Evolutionary conservation across 495 filamentous ascomycete species (phyloP).

Genomic region (Aspergillus steynii): DNA sequence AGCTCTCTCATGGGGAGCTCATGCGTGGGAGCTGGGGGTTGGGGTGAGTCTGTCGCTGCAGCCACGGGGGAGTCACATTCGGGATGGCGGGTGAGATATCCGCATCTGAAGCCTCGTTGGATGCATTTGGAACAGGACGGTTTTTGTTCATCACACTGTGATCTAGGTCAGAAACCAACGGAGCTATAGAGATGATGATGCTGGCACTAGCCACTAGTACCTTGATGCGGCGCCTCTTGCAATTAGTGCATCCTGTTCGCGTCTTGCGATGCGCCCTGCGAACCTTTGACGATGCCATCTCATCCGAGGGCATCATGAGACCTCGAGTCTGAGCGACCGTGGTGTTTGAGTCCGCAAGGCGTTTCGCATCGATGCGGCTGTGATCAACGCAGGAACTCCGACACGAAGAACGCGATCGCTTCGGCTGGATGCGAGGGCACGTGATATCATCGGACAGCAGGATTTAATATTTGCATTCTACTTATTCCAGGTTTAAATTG

Average conservation of each 20-base stretch:
- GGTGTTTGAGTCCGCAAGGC: too few species aligned
- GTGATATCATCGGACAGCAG: too few species aligned
- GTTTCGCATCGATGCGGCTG: too few species aligned
- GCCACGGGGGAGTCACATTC: not conserved
- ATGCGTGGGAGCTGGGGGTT: too few species aligned
- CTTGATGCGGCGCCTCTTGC: constrained; percentile 2
- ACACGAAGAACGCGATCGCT: too few species aligned
- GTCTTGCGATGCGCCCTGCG: constrained; percentile 3
- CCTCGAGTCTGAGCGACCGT: too few species aligned
- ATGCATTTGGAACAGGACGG: not conserved
- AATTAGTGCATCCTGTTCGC: not conserved
- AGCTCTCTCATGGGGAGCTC: not conserved
- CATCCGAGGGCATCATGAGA: too few species aligned
- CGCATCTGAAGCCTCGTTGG: not conserved
- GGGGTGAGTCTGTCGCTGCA: too few species aligned
- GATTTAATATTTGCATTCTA: too few species aligned
- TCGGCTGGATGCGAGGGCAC: too few species aligned
- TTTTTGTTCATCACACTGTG: constrained; percentile 3
- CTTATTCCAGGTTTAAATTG: too few species aligned
- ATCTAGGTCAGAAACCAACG: not conserved
- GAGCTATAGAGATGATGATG: not conserved
- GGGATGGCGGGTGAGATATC: not conserved
- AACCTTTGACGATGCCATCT: not conserved
- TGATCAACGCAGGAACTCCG: too few species aligned
- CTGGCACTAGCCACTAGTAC: not conserved